These are phyloP conservation scores for Tulasnella sp. DNA, from an alignment of 768 basidiomycete species.

Conservation along the genomic window DNA sequence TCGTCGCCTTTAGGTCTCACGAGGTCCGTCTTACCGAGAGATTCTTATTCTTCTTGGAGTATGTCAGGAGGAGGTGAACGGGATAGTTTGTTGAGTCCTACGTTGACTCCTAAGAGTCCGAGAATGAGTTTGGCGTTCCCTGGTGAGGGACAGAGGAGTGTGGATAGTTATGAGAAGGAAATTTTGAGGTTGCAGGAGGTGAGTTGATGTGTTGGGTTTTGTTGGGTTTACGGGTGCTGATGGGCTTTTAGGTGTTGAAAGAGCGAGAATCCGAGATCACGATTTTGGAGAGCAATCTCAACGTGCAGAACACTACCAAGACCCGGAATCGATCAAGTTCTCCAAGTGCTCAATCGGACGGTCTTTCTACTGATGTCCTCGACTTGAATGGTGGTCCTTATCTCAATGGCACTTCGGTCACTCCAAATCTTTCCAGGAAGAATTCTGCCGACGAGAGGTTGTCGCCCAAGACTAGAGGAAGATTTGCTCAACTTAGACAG, in stretches of 20 bases:
- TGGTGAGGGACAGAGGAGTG: conserved; percentile 26
- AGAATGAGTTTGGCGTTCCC: conserved; percentile 12
- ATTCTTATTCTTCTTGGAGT: no score
- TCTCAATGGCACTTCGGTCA: no score
- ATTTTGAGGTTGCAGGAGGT: conserved; percentile 85
- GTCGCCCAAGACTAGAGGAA: conserved; percentile 58
- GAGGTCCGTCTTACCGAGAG: conserved; percentile 20
- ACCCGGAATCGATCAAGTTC: conserved; percentile 4
- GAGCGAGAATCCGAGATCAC: conserved; percentile 87
- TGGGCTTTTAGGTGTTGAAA: conserved; percentile 44
- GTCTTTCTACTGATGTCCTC: background rate
- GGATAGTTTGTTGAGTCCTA: conserved; percentile 15
- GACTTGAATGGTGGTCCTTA: no score
- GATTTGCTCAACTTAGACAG: conserved; percentile 60
- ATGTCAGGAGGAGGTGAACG: background rate
- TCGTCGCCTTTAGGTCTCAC: conserved; percentile 28
- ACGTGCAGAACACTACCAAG: conserved; percentile 28
- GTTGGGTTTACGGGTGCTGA: background rate
- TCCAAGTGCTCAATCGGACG: conserved; percentile 6
- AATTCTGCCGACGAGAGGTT: conserved; percentile 25
- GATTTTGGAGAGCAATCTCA: conserved; percentile 46
- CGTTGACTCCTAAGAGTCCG: conserved; percentile 13
- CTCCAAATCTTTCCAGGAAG: conserved; percentile 22
- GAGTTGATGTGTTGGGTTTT: conserved; percentile 7
- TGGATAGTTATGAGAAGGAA: conserved; percentile 79